A percentile compares a stretch with the other conserved stretches of the same genome.
phyloP scores from a whole-genome alignment of 768 basidiomycete genomes.

The Termitomyces sp. region DNA sequence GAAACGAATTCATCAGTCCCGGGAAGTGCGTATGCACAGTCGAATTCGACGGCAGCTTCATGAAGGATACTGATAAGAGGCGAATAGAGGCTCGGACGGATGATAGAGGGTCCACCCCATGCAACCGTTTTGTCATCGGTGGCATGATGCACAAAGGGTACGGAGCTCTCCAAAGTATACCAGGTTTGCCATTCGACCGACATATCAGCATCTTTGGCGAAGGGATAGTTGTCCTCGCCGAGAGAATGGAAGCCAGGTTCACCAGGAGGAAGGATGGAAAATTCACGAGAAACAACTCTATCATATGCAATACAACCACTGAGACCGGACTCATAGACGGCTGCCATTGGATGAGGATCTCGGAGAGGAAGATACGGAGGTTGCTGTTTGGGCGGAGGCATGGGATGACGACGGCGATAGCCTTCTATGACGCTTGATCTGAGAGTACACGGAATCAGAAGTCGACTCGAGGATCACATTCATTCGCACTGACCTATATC shows the following conservation, averaged over 20 bases:
- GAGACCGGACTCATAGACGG: conserved; percentile 44
- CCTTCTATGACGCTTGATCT: conserved; percentile 38
- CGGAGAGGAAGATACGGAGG: conserved; percentile 60
- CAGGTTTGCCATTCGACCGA: conserved; percentile 33
- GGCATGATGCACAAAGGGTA: conserved; percentile 37
- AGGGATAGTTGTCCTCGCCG: conserved; percentile 43
- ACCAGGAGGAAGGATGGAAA: conserved; percentile 43
- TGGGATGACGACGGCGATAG: conserved; percentile 42
- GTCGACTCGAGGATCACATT: background rate
- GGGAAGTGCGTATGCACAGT: conserved; percentile 47
- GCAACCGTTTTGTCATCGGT: conserved; percentile 21
- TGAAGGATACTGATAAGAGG: conserved; percentile 58
- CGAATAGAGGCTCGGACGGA: conserved; percentile 42
- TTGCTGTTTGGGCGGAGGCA: conserved; percentile 51
- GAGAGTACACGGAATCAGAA: background rate
- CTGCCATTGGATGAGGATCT: conserved; percentile 47
- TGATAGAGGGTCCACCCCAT: conserved; percentile 32
- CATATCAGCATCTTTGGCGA: conserved; percentile 29
- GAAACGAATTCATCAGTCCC: conserved; percentile 25
- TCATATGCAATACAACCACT: conserved; percentile 16
- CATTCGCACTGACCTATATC: conserved; percentile 47
- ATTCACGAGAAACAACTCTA: conserved; percentile 26
- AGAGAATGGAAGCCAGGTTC: conserved; percentile 45
- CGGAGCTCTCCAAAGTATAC: conserved; percentile 50
- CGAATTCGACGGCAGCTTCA: conserved; percentile 44